These are phyloP conservation scores for Boletus tomentosulus DNA, from an alignment of 768 basidiomycete species.

Conservation along the genomic window DNA sequence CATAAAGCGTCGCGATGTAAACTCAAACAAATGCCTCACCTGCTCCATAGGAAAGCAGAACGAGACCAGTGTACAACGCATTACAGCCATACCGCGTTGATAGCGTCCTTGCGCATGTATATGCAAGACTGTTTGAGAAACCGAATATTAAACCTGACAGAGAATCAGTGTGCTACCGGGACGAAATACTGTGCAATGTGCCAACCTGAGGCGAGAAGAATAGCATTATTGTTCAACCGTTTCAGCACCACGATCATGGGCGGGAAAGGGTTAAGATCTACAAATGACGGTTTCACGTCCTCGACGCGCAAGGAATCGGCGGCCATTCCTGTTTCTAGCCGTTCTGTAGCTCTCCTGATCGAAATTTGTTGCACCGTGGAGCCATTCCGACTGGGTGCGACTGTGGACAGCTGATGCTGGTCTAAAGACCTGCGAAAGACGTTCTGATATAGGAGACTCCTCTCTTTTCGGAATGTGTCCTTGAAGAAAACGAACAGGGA, in stretches of 20 bases:
- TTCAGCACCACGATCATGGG: slow-evolving; percentile 57
- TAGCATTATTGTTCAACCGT: slow-evolving; percentile 61
- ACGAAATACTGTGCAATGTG: neutral
- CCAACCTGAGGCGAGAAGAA: slow-evolving; percentile 40
- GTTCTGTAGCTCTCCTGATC: neutral
- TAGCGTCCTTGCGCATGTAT: slow-evolving; percentile 73
- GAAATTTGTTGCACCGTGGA: neutral
- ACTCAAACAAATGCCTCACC: slow-evolving; percentile 36
- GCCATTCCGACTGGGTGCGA: neutral
- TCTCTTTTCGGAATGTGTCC: slow-evolving; percentile 81
- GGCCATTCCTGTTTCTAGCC: neutral
- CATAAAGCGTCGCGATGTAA: neutral
- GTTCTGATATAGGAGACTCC: slow-evolving; percentile 75
- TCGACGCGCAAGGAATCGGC: slow-evolving; percentile 5
- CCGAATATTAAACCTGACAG: slow-evolving; percentile 62
- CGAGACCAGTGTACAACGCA: slow-evolving; percentile 70
- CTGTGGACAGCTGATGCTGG: neutral
- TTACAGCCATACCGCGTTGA: slow-evolving; percentile 60
- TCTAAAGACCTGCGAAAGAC: slow-evolving; percentile 35
- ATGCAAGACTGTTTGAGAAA: slow-evolving; percentile 64
- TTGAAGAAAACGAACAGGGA: slow-evolving; percentile 66
- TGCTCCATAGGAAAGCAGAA: slow-evolving; percentile 69
- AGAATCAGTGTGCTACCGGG: neutral
- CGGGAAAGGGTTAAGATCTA: slow-evolving; percentile 68
- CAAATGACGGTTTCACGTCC: slow-evolving; percentile 52